phyloP scores from a whole-genome alignment of 1,284 basidiomycete genomes.

The Ganoderma meredithae region DNA sequence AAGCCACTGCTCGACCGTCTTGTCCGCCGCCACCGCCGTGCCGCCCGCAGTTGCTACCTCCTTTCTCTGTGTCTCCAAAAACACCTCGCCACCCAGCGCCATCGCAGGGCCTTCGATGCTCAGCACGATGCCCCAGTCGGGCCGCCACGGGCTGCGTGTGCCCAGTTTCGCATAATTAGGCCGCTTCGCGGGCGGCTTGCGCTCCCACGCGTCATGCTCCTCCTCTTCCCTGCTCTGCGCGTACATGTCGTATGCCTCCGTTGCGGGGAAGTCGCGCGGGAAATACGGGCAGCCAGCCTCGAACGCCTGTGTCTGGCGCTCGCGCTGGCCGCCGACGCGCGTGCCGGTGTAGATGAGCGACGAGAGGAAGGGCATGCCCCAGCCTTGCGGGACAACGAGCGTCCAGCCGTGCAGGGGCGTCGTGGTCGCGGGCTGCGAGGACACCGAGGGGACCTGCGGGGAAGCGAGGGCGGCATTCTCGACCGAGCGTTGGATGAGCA shows the following conservation, averaged over 20 bases:
- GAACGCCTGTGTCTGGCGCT: conserved; percentile 78
- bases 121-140: conserved; percentile 76
- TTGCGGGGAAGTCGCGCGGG: conserved; percentile 81
- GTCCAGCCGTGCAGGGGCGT: conserved; percentile 81
- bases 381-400: conserved; percentile 83
- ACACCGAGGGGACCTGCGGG: conserved; percentile 32
- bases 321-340: conserved; percentile 82
- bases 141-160: conserved; percentile 74
- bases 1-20: conserved; percentile 63
- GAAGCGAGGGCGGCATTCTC: conserved; percentile 42
- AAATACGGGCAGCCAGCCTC: conserved; percentile 80
- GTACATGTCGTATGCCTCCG: conserved; percentile 59
- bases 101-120: conserved; percentile 48
- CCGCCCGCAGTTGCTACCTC: conserved; percentile 6
- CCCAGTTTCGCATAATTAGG: conserved; percentile 74
- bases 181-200: conserved; percentile 87
- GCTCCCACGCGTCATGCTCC: conserved; percentile 72
- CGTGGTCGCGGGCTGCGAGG: conserved; percentile 32
- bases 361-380: conserved; percentile 87
- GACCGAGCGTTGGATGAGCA: conserved; percentile 85
- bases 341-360: conserved; percentile 85
- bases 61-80: conserved; percentile 58
- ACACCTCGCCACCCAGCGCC: conserved; percentile 41
- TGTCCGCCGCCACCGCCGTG: conserved; percentile 4
- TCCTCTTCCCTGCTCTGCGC: conserved; percentile 54